Conservation (phyloP, 1,284 basidiomycete species). For the Polyporus tsugae region DNA sequence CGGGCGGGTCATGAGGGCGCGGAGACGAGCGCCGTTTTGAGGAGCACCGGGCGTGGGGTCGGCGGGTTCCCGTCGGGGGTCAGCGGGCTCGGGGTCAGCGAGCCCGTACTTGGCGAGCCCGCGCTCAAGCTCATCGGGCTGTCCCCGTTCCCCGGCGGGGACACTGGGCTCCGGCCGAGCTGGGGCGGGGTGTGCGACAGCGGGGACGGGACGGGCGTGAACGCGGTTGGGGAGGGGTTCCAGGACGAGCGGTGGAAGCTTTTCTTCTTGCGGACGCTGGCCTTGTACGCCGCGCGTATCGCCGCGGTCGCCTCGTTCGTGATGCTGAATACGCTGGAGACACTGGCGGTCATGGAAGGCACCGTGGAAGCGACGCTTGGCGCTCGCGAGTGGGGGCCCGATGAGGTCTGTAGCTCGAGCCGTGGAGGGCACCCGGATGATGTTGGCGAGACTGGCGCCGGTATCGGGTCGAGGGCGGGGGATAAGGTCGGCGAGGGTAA, state of each 20-base stretch:
- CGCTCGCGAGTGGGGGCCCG: conserved; percentile 27
- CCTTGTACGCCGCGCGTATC: conserved; percentile 64
- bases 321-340: conserved; percentile 29
- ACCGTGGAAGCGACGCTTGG: conserved; percentile 41
- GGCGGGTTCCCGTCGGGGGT: conserved; percentile 25
- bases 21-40: conserved; percentile 28
- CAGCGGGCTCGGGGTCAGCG: conserved; percentile 33
- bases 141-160: conserved; percentile 16
- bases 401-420: conserved; percentile 32
- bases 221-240: conserved; percentile 46
- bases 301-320: conserved; percentile 49
- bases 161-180: conserved; percentile 23
- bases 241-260: conserved; percentile 65
- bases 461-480: conserved; percentile 18
- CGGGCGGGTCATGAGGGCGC: conserved; percentile 23
- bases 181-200: conserved; percentile 2
- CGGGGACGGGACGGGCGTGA: conserved; percentile 14
- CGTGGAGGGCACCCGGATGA: conserved; percentile 29
- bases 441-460: conserved; percentile 18
- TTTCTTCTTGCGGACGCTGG: conserved; percentile 62
- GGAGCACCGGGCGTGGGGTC: conserved; percentile 16
- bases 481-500: conserved; percentile 38
- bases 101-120: conserved; percentile 31
- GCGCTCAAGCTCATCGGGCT: conserved; percentile 28
- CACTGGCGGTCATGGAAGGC: conserved; percentile 23